Evolutionary conservation across 805 yeast genomes (phyloP).

Genomic region (Candida patagonica): DNA sequence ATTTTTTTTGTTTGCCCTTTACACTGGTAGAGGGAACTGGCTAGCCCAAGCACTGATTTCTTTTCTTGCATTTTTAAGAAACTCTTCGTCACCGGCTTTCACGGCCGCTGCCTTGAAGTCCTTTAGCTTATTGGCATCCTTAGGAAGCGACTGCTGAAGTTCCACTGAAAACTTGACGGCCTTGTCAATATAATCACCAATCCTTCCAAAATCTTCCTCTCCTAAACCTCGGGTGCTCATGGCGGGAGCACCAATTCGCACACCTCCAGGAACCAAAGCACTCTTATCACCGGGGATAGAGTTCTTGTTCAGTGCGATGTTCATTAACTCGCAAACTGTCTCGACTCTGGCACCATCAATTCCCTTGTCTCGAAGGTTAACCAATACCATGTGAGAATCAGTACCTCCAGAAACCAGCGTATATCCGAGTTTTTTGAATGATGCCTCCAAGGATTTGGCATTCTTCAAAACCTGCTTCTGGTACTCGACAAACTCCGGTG

Average conservation of each 20-base stretch:
- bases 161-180: conserved; percentile 69
- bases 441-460: conserved; percentile 73
- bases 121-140: conserved; percentile 89
- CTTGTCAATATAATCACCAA: conserved; percentile 70
- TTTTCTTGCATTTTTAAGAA: conserved; percentile 35
- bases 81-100: conserved; percentile 56
- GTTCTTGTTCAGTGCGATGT: conserved; percentile 95
- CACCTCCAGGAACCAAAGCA: conserved; percentile 94
- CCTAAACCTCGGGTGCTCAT: conserved; percentile 97
- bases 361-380: conserved; percentile 77
- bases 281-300: conserved; percentile 97
- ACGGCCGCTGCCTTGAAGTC: conserved; percentile 84
- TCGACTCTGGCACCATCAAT: conserved; percentile 97
- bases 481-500: conserved; percentile 85
- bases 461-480: conserved; percentile 82
- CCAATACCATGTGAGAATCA: conserved; percentile 92
- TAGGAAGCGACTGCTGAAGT: conserved; percentile 72
- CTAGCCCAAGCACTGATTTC: conserved; percentile 85
- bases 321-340: conserved; percentile 85
- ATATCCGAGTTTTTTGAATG: conserved; percentile 65
- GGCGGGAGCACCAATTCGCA: conserved; percentile 97
- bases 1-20: not conserved
- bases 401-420: conserved; percentile 89
- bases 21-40: conserved; percentile 33
- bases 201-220: conserved; percentile 72